Percentiles rank a stretch among this genome's conserved stretches.
Evolutionary conservation across 176 grass and related monocot genomes (phyloP).

Genomic region (Ananas comosus): DNA sequence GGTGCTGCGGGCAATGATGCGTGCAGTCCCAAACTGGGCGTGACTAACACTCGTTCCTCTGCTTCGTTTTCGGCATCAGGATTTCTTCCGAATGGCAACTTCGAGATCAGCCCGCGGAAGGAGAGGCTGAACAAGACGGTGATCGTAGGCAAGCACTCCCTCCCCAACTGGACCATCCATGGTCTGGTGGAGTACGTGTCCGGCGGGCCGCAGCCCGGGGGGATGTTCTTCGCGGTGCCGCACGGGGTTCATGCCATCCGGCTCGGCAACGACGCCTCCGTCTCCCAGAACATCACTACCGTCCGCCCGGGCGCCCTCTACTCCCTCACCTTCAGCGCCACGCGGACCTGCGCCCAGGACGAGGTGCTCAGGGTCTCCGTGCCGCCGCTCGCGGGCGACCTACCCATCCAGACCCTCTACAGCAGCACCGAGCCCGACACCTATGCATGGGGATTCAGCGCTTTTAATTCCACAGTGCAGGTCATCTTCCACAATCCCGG

Average conservation of each 20-base stretch:
- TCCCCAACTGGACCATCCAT: conserved; percentile 68
- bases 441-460: conserved; percentile 84
- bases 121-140: conserved; percentile 72
- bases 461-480: conserved; percentile 32
- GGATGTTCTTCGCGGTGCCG: conserved; percentile 84
- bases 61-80: conserved; percentile 20
- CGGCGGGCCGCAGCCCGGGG: conserved; percentile 68
- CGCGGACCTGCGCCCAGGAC: conserved; percentile 91
- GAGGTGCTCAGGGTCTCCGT: conserved; percentile 35
- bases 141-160: conserved; percentile 76
- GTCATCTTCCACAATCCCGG: conserved; percentile 83
- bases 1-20: too few relatives aligned
- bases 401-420: conserved; percentile 82
- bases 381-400: conserved; percentile 61
- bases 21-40: too few relatives aligned
- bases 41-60: too few relatives aligned
- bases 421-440: conserved; percentile 60
- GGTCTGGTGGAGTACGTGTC: conserved; percentile 82
- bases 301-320: conserved; percentile 73
- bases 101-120: conserved; percentile 60
- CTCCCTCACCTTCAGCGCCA: conserved; percentile 83
- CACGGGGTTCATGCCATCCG: conserved; percentile 83
- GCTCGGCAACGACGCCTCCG: conserved; percentile 57
- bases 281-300: conserved; percentile 73
- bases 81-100: conserved; percentile 83